phyloP scores from a whole-genome alignment of 1,284 basidiomycete genomes.

The Fomitopsis palustris region DNA sequence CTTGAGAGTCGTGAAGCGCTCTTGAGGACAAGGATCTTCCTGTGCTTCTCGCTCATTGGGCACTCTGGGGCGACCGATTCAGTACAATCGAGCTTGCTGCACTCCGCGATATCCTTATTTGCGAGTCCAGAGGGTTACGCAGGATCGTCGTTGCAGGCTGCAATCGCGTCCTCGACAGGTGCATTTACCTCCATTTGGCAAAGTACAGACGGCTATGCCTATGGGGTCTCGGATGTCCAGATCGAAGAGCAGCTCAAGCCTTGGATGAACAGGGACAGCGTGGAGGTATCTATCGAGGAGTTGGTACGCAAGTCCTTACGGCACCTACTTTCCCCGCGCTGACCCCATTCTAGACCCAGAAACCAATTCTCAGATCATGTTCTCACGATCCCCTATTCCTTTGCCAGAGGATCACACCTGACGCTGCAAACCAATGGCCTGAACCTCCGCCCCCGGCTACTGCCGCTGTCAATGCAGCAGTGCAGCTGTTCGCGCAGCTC shows the following conservation, averaged over 20 bases:
- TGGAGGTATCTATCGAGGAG: slow-evolving; percentile 74
- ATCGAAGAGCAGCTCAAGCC: slow-evolving; percentile 45
- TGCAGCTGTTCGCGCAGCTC: slow-evolving; percentile 81
- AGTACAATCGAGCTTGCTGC: slow-evolving; percentile 79
- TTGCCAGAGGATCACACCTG: slow-evolving; percentile 49
- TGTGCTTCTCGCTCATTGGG: slow-evolving; percentile 86
- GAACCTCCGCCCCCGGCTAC: slow-evolving; percentile 79
- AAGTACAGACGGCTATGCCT: slow-evolving; percentile 85
- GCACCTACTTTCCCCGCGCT: neutral
- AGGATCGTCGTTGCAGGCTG: slow-evolving; percentile 88
- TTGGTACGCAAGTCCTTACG: slow-evolving; percentile 45
- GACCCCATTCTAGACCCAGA: slow-evolving; percentile 51
- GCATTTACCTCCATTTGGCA: slow-evolving; percentile 88
- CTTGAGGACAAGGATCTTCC: slow-evolving; percentile 81
- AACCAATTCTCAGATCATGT: slow-evolving; percentile 79
- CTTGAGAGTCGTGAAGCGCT: slow-evolving; percentile 82
- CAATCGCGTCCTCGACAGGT: slow-evolving; percentile 86
- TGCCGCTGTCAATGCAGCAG: slow-evolving; percentile 85
- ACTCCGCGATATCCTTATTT: slow-evolving; percentile 82
- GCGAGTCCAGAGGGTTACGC: slow-evolving; percentile 79
- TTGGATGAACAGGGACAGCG: slow-evolving; percentile 72
- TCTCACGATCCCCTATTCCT: slow-evolving; percentile 87
- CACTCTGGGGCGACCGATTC: slow-evolving; percentile 78
- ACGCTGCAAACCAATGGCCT: slow-evolving; percentile 41
- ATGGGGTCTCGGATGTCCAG: slow-evolving; percentile 82